These are phyloP conservation scores for Isabelozyma pseudorhagii DNA, from an alignment of 805 yeast species.

Conservation along the genomic window DNA sequence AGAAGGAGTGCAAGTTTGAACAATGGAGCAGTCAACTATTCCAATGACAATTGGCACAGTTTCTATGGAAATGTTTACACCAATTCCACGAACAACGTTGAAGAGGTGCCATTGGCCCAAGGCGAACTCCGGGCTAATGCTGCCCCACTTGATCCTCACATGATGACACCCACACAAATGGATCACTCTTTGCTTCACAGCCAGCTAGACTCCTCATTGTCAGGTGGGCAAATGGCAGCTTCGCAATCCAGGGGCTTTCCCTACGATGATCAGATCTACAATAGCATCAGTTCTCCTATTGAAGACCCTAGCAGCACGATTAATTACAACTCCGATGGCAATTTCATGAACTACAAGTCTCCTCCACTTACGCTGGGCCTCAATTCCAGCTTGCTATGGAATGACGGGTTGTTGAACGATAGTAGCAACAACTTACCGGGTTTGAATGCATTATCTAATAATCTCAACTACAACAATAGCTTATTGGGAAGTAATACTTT, in stretches of 20 bases:
- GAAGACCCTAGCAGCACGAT: neutral
- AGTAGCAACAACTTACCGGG: neutral
- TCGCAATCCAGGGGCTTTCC: conserved; percentile 13
- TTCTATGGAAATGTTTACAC: conserved; percentile 15
- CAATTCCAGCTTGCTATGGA: neutral
- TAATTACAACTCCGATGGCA: neutral
- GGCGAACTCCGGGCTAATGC: neutral
- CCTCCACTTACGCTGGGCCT: neutral
- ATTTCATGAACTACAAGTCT: neutral
- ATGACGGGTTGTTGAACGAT: neutral
- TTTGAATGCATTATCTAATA: neutral
- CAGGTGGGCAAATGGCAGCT: neutral
- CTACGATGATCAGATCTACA: conserved; percentile 16
- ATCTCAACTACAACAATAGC: neutral
- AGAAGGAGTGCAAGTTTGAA: neutral
- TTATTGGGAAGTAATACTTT: neutral
- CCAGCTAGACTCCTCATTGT: neutral
- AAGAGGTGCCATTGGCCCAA: neutral
- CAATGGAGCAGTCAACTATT: neutral
- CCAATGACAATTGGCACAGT: conserved; percentile 4
- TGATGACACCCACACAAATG: neutral
- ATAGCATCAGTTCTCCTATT: neutral
- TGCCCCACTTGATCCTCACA: neutral
- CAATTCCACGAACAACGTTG: conserved; percentile 6
- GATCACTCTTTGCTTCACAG: neutral